Percentiles rank a stretch among this genome's conserved stretches.
Evolutionary conservation across 768 basidiomycete genomes (phyloP).

Genomic region (Boletus rubroflammeus): DNA sequence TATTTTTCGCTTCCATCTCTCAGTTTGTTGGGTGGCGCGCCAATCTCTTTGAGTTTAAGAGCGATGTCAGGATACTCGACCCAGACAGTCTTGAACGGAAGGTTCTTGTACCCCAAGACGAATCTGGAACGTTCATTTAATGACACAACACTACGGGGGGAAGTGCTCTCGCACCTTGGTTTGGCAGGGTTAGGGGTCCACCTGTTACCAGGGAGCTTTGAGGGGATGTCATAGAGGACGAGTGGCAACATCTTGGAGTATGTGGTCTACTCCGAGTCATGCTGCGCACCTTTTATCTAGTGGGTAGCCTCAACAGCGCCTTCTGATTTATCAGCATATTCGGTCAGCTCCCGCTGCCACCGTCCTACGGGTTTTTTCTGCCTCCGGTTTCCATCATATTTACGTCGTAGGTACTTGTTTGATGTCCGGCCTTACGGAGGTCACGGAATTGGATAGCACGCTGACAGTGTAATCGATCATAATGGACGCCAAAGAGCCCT

Average conservation of each 20-base stretch:
- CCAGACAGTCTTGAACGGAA: constrained; percentile 35
- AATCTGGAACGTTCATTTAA: constrained; percentile 20
- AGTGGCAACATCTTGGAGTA: constrained; percentile 23
- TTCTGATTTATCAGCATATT: constrained; percentile 2
- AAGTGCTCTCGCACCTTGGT: constrained; percentile 26
- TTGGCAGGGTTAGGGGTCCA: constrained; percentile 40
- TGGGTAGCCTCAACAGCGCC: not conserved
- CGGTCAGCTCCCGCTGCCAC: not conserved
- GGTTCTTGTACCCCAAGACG: constrained; percentile 30
- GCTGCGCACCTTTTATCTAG: not conserved
- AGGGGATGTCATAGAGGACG: constrained; percentile 37
- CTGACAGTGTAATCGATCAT: not conserved
- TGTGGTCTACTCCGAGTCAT: not conserved
- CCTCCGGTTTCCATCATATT: not conserved
- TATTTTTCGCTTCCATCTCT: constrained; percentile 18
- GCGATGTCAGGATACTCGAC: constrained; percentile 34
- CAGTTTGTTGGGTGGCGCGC: constrained; percentile 19
- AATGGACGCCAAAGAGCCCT: not conserved
- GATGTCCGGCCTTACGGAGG: not conserved
- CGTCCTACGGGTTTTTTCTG: not conserved
- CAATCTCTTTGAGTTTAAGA: constrained; percentile 23
- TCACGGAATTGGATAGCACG: not conserved
- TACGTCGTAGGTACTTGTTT: not conserved
- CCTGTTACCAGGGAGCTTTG: constrained; percentile 25
- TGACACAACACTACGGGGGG: not conserved